A percentile compares a stretch with the other conserved stretches of the same genome.
phyloP scores from a whole-genome alignment of 179 eudicot genomes.

The Sideroxylon spinosum region DNA sequence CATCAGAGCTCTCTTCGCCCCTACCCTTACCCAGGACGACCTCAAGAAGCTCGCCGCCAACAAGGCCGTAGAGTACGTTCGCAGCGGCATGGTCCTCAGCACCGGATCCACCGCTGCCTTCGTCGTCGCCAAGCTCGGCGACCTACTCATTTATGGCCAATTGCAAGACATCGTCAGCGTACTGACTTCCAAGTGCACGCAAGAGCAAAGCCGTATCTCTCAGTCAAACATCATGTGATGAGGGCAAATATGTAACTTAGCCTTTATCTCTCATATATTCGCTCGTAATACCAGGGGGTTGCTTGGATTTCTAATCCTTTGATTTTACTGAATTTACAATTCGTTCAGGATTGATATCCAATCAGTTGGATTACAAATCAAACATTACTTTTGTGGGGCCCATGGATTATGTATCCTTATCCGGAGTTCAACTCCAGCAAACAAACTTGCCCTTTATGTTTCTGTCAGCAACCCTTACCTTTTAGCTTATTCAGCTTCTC shows the following conservation, averaged over 20 bases:
- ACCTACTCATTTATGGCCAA: conserved; percentile 47
- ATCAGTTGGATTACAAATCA: no score
- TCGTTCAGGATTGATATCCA: no score
- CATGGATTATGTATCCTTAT: no score
- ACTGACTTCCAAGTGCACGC: conserved; percentile 80
- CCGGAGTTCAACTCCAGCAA: no score
- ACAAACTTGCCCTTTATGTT: not conserved
- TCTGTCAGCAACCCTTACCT: not conserved
- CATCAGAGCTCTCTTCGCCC: conserved; percentile 45
- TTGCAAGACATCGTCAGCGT: conserved; percentile 66
- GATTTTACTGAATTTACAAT: no score
- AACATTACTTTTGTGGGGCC: no score
- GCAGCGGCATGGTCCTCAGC: conserved; percentile 78
- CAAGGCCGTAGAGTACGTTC: conserved; percentile 76
- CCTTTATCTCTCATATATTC: no score
- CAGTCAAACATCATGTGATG: no score
- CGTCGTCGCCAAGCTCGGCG: conserved; percentile 71
- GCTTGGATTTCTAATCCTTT: no score
- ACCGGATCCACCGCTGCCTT: conserved; percentile 88
- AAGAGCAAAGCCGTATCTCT: conserved; percentile 70
- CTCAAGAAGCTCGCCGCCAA: conserved; percentile 86
- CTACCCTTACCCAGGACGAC: conserved; percentile 61
- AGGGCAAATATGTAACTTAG: no score
- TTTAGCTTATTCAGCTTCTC: not conserved
- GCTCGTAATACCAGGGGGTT: no score